phyloP scores from a whole-genome alignment of 148 eudicot species.

The Vaccinium macrocarpon region DNA sequence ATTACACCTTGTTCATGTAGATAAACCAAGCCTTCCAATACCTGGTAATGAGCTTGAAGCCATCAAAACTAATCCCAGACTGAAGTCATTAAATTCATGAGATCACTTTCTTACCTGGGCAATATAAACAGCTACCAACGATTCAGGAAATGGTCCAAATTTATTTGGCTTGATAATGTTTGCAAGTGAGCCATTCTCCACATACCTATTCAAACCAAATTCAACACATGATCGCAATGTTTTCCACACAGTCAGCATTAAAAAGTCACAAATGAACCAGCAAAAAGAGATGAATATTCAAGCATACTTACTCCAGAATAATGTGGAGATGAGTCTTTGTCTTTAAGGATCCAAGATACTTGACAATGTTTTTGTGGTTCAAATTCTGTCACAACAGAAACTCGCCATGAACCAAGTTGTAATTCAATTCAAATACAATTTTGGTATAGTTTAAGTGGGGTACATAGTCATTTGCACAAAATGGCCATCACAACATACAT shows the following conservation, averaged over 20 bases:
- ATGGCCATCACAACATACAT: background rate
- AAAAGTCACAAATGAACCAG: background rate
- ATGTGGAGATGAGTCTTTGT: slow-evolving; percentile 94
- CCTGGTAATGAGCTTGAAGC: slow-evolving; percentile 39
- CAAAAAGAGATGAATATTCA: slow-evolving; percentile 13
- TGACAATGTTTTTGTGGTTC: slow-evolving; percentile 98
- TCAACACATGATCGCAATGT: slow-evolving; percentile 9
- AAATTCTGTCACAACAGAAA: slow-evolving; percentile 63
- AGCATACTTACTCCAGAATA: slow-evolving; percentile 82
- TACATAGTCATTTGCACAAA: background rate
- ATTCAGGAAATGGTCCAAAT: slow-evolving; percentile 99
- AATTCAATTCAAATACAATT: background rate
- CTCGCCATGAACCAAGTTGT: background rate
- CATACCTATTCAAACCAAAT: slow-evolving; percentile 53
- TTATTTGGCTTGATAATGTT: slow-evolving; percentile 96
- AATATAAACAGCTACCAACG: slow-evolving; percentile 92
- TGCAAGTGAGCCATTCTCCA: slow-evolving; percentile 99
- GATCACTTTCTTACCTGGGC: slow-evolving; percentile 61
- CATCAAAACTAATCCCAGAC: slow-evolving; percentile 8
- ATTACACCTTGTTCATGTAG: slow-evolving; percentile 99
- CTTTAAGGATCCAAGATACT: slow-evolving; percentile 95
- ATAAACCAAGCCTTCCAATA: slow-evolving; percentile 96
- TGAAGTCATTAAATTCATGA: background rate
- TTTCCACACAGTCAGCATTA: background rate
- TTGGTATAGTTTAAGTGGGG: background rate